A percentile compares a stretch with the other conserved stretches of the same genome.
Evolutionary conservation across 129 eudicot genomes (phyloP).

Genomic region (Centrapalus pauciflorus): DNA sequence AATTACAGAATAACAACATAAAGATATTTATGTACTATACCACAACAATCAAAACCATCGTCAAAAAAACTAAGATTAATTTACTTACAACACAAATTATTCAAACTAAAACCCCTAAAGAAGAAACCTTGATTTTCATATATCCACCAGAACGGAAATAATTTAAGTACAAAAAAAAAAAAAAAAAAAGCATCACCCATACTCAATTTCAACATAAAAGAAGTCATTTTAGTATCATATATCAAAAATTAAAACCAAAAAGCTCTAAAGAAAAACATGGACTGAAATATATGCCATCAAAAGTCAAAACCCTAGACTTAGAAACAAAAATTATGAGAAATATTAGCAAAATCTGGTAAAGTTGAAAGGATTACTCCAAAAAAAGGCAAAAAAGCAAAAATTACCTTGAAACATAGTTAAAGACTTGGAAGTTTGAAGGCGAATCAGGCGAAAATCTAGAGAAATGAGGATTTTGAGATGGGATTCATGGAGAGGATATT

Average conservation of each 20-base stretch:
- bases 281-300: neutral
- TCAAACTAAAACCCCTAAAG: constrained; percentile 1
- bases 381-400: neutral
- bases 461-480: constrained; percentile 10
- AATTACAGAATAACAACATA: neutral
- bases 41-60: neutral
- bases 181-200: neutral
- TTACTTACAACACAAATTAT: neutral
- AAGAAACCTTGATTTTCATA: neutral
- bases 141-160: neutral
- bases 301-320: constrained; percentile 30
- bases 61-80: no score
- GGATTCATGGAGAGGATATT: constrained; percentile 1
- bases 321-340: neutral
- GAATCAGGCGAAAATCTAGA: neutral
- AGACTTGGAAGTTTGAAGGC: constrained; percentile 8
- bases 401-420: constrained; percentile 6
- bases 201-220: neutral
- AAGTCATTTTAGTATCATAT: neutral
- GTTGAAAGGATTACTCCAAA: neutral
- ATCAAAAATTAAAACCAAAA: constrained; percentile 1
- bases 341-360: neutral
- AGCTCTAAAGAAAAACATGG: neutral
- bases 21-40: neutral
- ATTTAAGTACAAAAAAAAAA: neutral